Percentiles rank a stretch among this genome's conserved stretches.
These are phyloP conservation scores for Chaetoceros tenuissimus DNA, from an alignment of 108 stramenopile genomes.

Conservation along the genomic window DNA sequence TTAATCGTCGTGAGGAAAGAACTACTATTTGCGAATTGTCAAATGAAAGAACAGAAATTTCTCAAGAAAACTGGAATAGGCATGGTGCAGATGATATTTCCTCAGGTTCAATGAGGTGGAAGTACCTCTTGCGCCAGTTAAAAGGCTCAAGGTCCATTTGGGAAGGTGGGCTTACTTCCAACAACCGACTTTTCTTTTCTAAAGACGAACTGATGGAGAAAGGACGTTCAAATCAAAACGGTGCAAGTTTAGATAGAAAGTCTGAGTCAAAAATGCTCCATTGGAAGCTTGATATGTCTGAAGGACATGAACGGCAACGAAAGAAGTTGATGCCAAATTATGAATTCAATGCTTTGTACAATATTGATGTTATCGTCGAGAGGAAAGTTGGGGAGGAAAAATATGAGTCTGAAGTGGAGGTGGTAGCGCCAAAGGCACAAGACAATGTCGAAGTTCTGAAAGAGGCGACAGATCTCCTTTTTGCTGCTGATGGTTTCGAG, in stretches of 20 bases:
- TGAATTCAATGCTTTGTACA: constrained; percentile 86
- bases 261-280: constrained; percentile 17
- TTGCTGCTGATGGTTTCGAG: constrained; percentile 1
- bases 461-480: neutral
- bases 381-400: constrained; percentile 6
- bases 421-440: neutral
- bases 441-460: neutral
- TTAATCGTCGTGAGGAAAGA: constrained; percentile 65
- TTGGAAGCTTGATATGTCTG: constrained; percentile 86
- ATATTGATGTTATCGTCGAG: constrained; percentile 61
- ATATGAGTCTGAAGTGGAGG: constrained; percentile 10
- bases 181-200: constrained; percentile 30
- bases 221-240: neutral
- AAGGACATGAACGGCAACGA: constrained; percentile 79
- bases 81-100: constrained; percentile 87
- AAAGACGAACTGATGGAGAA: constrained; percentile 24
- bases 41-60: constrained; percentile 64
- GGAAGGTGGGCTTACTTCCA: constrained; percentile 59
- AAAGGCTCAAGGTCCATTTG: constrained; percentile 81
- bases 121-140: constrained; percentile 62
- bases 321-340: constrained; percentile 80
- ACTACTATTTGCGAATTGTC: constrained; percentile 59
- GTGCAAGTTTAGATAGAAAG: too few relatives aligned
- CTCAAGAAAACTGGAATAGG: constrained; percentile 78
- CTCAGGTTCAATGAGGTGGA: constrained; percentile 84